These are phyloP conservation scores for Ambrosia artemisiifolia DNA, from an alignment of 129 eudicot genomes.

Conservation along the genomic window DNA sequence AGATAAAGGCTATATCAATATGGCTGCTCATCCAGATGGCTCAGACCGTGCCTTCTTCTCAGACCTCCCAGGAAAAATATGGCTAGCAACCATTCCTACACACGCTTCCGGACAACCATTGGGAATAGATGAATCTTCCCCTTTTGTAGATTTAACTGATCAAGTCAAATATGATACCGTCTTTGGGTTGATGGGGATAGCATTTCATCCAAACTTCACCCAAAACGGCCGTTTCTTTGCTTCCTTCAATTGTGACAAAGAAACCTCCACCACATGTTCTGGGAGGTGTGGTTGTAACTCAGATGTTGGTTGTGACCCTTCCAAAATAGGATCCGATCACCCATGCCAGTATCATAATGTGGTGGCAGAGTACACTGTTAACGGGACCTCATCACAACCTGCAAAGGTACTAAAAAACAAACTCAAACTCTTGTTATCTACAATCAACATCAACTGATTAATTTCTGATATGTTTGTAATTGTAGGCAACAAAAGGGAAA, in stretches of 20 bases:
- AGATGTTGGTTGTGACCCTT: slow-evolving; percentile 84
- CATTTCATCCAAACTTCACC: slow-evolving; percentile 83
- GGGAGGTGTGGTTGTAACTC: slow-evolving; percentile 94
- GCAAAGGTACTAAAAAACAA: slow-evolving; percentile 40
- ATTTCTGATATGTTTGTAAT: slow-evolving; percentile 32
- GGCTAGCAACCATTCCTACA: slow-evolving; percentile 69
- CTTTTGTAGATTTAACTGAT: slow-evolving; percentile 84
- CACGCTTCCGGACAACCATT: slow-evolving; percentile 53
- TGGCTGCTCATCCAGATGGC: slow-evolving; percentile 95
- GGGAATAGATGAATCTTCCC: slow-evolving; percentile 67
- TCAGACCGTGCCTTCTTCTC: slow-evolving; percentile 86
- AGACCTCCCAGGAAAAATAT: slow-evolving; percentile 64
- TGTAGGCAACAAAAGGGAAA: slow-evolving; percentile 61
- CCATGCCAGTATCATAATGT: slow-evolving; percentile 73
- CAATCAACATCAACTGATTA: background rate
- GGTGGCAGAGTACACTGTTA: slow-evolving; percentile 73
- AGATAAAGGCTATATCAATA: slow-evolving; percentile 58
- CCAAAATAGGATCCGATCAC: slow-evolving; percentile 38
- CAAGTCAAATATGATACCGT: slow-evolving; percentile 58
- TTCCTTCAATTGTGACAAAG: slow-evolving; percentile 82
- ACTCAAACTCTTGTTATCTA: background rate
- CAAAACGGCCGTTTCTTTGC: slow-evolving; percentile 83
- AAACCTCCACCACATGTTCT: slow-evolving; percentile 50
- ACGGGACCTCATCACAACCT: slow-evolving; percentile 68
- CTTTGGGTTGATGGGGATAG: slow-evolving; percentile 86